Evolutionary conservation across 2,329 filamentous ascomycete species (phyloP).

Genomic region (Lecanoromycetidae sp.): DNA sequence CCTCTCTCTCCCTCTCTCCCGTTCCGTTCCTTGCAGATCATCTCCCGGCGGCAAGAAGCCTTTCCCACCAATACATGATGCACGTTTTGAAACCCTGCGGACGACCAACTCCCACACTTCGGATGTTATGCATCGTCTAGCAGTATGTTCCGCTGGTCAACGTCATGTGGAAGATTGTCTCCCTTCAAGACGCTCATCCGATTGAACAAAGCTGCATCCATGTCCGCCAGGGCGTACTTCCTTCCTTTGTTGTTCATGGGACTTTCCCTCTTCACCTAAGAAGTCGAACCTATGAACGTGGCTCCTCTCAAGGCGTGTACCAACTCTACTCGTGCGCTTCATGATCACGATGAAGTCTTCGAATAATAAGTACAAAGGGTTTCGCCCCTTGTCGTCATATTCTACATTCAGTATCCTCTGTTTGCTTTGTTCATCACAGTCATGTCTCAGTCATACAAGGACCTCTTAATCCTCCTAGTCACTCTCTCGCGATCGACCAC

Average conservation of each 20-base stretch:
- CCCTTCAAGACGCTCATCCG: neutral
- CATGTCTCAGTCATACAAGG: slow-evolving; percentile 1
- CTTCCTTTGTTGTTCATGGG: neutral
- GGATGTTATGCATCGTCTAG: slow-evolving; percentile 5
- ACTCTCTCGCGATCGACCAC: neutral
- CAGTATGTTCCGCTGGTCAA: too few species aligned
- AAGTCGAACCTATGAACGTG: neutral
- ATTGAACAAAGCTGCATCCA: neutral
- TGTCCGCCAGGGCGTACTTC: neutral
- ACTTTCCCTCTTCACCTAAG: neutral
- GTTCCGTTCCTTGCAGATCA: too few species aligned
- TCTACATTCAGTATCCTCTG: neutral
- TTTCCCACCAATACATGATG: too few species aligned
- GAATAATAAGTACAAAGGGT: neutral
- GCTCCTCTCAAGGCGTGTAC: neutral
- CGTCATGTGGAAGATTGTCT: neutral
- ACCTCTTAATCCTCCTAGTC: neutral
- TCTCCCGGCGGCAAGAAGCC: too few species aligned
- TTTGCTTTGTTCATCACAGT: neutral
- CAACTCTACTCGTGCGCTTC: too few species aligned
- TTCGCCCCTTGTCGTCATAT: neutral
- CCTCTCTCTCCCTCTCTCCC: too few species aligned
- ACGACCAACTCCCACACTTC: neutral
- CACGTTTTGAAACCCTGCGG: too few species aligned
- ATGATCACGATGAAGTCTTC: neutral